Conservation (phyloP, 345 rosid genomes). For the Erodium maritimum region DNA sequence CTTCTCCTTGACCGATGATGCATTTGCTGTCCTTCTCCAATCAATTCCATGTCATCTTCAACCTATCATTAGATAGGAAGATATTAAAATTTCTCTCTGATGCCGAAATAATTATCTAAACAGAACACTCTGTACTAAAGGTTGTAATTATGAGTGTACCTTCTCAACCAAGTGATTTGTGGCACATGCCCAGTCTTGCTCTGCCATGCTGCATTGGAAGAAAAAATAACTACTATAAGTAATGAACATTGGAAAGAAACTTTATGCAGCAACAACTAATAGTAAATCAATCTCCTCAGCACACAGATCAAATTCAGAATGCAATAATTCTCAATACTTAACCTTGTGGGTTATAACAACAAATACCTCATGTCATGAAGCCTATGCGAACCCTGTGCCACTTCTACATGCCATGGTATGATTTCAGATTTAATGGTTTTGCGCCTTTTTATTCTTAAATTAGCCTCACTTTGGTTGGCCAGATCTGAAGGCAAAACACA, state of each 20-base stretch:
- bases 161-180: constrained; percentile 57
- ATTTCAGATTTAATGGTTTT: constrained; percentile 27
- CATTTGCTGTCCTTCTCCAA: constrained; percentile 34
- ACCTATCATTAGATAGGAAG: constrained; percentile 30
- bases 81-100: not conserved
- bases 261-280: too few relatives aligned
- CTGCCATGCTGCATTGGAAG: not conserved
- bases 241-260: too few relatives aligned
- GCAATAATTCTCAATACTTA: constrained; percentile 9
- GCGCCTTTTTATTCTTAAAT: constrained; percentile 36
- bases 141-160: constrained; percentile 25
- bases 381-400: constrained; percentile 21
- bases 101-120: too few relatives aligned
- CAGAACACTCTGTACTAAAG: not conserved
- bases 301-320: too few relatives aligned
- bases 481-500: constrained; percentile 11
- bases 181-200: constrained; percentile 39
- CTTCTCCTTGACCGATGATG: constrained; percentile 64
- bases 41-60: constrained; percentile 38
- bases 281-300: too few relatives aligned
- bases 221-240: not conserved
- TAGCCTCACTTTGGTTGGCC: constrained; percentile 10
- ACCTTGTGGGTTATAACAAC: constrained; percentile 12
- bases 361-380: constrained; percentile 45
- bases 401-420: constrained; percentile 46